Base-by-base conservation (phyloP, 2,329 filamentous ascomycete species). In the Fusarium kyushuense region DNA sequence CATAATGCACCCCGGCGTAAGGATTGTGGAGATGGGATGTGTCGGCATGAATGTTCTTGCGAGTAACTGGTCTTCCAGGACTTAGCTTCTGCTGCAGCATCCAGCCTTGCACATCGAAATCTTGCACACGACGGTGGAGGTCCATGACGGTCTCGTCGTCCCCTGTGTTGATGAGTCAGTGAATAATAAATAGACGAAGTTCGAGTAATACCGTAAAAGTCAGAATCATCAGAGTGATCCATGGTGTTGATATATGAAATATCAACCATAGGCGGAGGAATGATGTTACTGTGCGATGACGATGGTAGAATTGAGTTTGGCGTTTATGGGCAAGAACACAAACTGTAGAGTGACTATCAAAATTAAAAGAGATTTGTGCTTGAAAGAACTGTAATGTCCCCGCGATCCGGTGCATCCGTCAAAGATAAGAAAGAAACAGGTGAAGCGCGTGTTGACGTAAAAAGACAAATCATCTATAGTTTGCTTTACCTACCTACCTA, bases 1-100 rank as follows among this genome's bases (percentile, higher is more conserved):
- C 89, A 64, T 82, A 83, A 5, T 76, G 54, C 2, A 83, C 59
- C 33, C 85, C 87, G 58, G 87, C 83, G 68, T 88, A 89, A 3
- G 84, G 84, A 73, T 92, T 92, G 78, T 87, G 83, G 4, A 86
- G 77, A 27, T 76, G 76, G 1, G 77, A 66, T 9, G 66, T 55
- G n/a, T 75, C 65, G 6, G 65, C 51, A 6, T 59, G 40, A n/a
- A 67, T 42, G 38, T 40, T 67, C 27, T 49, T 64, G 41, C 62
- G 69, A 21, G 63, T 71, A n/a, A 69, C 43, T 13, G 78, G 72
- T 29, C 71, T 71, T 13, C 74, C 76, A 13, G 77, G 72, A 21
- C 72, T 69, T 13, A 61, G 43, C 36, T 69, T 60, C 12, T 78
- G 72, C n/a, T 72, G 60, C 19, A 63, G 52, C 38, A 68, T 56